Conservation (phyloP, 164 flowering plant genomes). For the Buxus sempervirens region DNA sequence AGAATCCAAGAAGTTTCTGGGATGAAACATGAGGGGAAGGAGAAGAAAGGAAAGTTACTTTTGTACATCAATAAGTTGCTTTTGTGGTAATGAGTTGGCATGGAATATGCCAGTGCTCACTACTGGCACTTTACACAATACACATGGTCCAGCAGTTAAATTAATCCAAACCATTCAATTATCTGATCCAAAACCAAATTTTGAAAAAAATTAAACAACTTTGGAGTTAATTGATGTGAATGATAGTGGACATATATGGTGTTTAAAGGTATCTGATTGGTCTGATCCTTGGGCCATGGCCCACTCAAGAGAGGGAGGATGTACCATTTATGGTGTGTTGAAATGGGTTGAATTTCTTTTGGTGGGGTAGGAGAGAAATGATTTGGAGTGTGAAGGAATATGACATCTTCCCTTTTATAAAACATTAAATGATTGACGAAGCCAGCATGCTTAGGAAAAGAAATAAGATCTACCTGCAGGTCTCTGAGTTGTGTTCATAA, state of each 20-base stretch:
- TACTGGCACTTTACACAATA: neutral
- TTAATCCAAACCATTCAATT: neutral
- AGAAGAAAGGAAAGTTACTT: conserved; percentile 8
- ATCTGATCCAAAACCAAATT: neutral
- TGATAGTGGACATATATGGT: too few species aligned
- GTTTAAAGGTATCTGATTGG: too few species aligned
- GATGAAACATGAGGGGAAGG: conserved; percentile 13
- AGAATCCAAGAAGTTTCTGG: conserved; percentile 7
- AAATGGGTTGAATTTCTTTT: neutral
- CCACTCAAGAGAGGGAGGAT: too few species aligned
- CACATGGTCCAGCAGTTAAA: neutral
- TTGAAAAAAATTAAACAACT: too few species aligned
- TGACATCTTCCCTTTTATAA: neutral
- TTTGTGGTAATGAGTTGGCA: neutral
- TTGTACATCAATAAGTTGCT: neutral
- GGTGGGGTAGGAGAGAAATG: conserved; percentile 4
- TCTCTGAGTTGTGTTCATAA: conserved; percentile 6
- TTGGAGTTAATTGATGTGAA: too few species aligned
- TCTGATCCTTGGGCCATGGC: too few species aligned
- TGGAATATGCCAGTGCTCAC: too few species aligned
- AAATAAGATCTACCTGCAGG: neutral
- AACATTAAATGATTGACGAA: neutral
- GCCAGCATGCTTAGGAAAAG: conserved; percentile 15
- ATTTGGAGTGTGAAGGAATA: neutral
- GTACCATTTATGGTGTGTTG: too few species aligned